Percentiles rank a stretch among this genome's conserved stretches.
Evolutionary conservation across 306 rosid species (phyloP).

Genomic region (Ammopiptanthus mongolicus): DNA sequence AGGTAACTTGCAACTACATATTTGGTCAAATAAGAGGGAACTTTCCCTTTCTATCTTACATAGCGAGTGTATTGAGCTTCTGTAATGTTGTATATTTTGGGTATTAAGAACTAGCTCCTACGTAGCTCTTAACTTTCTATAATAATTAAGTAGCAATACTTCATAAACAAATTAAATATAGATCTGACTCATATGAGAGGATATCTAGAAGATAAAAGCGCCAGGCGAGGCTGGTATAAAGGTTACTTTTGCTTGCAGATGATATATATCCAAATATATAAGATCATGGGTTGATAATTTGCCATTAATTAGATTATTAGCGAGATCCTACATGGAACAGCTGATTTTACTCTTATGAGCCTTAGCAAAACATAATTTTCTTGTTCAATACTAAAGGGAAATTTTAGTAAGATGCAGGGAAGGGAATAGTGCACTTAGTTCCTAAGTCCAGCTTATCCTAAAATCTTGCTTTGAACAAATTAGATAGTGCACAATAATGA

Average conservation of each 20-base stretch:
- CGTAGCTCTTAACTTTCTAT: not conserved
- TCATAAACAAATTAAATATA: not conserved
- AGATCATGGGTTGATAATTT: not conserved
- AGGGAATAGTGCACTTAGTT: not conserved
- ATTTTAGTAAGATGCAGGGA: not conserved
- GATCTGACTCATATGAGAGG: not conserved
- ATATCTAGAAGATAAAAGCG: not conserved
- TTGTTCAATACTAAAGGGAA: not conserved
- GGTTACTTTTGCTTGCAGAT: not conserved
- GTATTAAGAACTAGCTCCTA: not conserved
- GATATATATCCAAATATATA: not conserved
- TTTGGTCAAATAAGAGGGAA: constrained; percentile 11
- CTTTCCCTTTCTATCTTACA: not conserved
- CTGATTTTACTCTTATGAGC: not conserved
- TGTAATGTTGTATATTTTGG: constrained; percentile 4
- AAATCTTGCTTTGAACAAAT: not conserved
- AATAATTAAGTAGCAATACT: not conserved
- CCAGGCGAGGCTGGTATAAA: not conserved
- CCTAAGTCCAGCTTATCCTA: not conserved
- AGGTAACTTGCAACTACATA: constrained; percentile 18
- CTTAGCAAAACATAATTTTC: not conserved
- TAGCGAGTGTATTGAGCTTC: not conserved
- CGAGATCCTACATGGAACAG: not conserved
- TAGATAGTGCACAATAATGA: not conserved
- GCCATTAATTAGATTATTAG: not conserved